Percentiles rank a stretch among this genome's conserved stretches.
Evolutionary conservation across 345 rosid genomes (phyloP).

Genomic region (Leavenworthia alabamica): DNA sequence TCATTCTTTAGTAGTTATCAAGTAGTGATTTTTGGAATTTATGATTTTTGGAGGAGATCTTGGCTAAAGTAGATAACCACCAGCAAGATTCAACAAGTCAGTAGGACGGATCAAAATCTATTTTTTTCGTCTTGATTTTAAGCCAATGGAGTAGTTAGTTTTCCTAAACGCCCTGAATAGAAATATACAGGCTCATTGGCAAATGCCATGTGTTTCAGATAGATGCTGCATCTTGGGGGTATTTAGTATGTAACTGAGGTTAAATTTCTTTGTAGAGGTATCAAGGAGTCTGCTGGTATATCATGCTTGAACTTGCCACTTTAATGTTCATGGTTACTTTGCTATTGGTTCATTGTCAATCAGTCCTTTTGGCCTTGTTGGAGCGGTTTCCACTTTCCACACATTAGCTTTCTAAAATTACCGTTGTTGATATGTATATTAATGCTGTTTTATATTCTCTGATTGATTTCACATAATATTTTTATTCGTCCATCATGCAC

Average conservation of each 20-base stretch:
- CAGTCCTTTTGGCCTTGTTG: background rate
- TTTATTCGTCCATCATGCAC: background rate
- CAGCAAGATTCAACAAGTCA: background rate
- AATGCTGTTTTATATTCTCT: background rate
- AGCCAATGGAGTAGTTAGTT: conserved; percentile 6
- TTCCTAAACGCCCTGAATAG: conserved; percentile 2
- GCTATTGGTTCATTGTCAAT: background rate
- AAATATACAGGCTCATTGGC: background rate
- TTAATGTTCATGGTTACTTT: background rate
- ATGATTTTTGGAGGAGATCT: background rate
- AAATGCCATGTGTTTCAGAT: conserved; percentile 7
- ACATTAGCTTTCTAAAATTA: background rate
- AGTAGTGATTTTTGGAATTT: background rate
- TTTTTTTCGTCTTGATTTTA: background rate
- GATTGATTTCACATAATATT: background rate
- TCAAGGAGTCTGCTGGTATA: background rate
- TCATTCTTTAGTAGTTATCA: conserved; percentile 2
- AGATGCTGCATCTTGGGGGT: background rate
- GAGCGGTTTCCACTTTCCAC: background rate
- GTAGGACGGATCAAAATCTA: background rate
- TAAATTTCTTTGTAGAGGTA: conserved; percentile 1
- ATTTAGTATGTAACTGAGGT: background rate
- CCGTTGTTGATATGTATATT: background rate
- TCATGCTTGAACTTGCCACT: conserved; percentile 8
- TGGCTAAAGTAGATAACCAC: background rate